Conservation (phyloP, 345 rosid genomes). For the Hirschfeldia incana region DNA sequence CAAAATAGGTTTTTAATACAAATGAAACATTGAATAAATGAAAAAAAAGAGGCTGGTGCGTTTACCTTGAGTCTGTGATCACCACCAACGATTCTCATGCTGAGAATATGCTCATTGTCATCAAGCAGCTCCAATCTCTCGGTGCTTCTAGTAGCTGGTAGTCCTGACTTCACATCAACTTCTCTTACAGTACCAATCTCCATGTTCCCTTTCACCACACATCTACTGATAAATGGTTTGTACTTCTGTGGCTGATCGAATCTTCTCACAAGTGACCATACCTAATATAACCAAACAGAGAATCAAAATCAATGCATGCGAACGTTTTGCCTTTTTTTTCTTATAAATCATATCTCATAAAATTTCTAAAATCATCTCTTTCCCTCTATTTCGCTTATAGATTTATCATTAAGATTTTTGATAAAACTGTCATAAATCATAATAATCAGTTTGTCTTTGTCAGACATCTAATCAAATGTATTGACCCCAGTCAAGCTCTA, state of each 20-base stretch:
- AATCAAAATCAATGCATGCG: background rate
- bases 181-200: slow-evolving; percentile 85
- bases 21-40: background rate
- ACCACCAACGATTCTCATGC: slow-evolving; percentile 73
- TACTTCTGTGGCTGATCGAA: slow-evolving; percentile 84
- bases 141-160: slow-evolving; percentile 82
- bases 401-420: background rate
- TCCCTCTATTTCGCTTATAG: background rate
- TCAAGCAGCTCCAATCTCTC: slow-evolving; percentile 78
- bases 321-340: background rate
- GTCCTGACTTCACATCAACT: slow-evolving; percentile 78
- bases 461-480: background rate
- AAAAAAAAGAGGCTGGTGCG: too few relatives aligned
- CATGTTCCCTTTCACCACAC: slow-evolving; percentile 63
- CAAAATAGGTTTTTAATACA: background rate
- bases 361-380: background rate
- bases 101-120: slow-evolving; percentile 74
- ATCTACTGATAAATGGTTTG: slow-evolving; percentile 74
- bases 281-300: slow-evolving; percentile 42
- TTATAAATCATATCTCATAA: background rate
- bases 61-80: slow-evolving; percentile 80
- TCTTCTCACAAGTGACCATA: slow-evolving; percentile 86
- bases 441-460: background rate
- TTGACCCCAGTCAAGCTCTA: background rate
- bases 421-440: background rate